A percentile compares a stretch with the other conserved stretches of the same genome.
Evolutionary conservation across 768 basidiomycete genomes (phyloP).

Genomic region (Pholiota molesta): DNA sequence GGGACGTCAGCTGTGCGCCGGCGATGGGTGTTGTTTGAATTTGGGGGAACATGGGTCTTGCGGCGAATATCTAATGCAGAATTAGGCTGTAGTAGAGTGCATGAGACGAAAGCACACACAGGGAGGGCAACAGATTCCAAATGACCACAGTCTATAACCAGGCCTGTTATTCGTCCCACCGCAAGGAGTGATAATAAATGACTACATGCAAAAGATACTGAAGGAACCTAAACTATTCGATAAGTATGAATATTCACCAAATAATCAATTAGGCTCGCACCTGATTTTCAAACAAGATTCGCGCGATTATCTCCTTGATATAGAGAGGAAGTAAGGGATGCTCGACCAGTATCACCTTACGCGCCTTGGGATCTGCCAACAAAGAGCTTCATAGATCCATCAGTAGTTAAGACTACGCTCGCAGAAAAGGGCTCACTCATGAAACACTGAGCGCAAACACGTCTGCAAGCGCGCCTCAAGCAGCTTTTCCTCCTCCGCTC

Average conservation of each 20-base stretch:
- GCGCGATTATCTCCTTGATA: constrained; percentile 88
- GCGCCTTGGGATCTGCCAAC: constrained; percentile 91
- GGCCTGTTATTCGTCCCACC: constrained; percentile 87
- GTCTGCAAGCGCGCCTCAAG: constrained; percentile 71
- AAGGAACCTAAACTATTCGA: constrained; percentile 69
- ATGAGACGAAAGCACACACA: constrained; percentile 47
- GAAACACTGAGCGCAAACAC: constrained; percentile 77
- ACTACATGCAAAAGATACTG: constrained; percentile 90
- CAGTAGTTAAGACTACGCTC: constrained; percentile 14
- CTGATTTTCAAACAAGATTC: constrained; percentile 89
- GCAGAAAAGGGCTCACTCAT: constrained; percentile 60
- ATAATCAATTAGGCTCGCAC: constrained; percentile 40
- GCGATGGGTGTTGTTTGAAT: constrained; percentile 87
- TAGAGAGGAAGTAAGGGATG: constrained; percentile 84
- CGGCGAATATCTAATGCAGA: constrained; percentile 77
- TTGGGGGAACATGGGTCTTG: constrained; percentile 84
- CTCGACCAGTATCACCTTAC: constrained; percentile 93
- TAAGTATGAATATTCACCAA: neutral
- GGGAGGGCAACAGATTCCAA: constrained; percentile 89
- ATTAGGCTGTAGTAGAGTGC: neutral
- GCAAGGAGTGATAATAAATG: constrained; percentile 86
- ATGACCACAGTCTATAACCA: constrained; percentile 93
- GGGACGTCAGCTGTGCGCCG: constrained; percentile 77
- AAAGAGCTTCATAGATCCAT: constrained; percentile 64
- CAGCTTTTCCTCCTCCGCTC: constrained; percentile 74